phyloP scores from a whole-genome alignment of 2,329 filamentous ascomycete species.

The Aaosphaeria arxii region DNA sequence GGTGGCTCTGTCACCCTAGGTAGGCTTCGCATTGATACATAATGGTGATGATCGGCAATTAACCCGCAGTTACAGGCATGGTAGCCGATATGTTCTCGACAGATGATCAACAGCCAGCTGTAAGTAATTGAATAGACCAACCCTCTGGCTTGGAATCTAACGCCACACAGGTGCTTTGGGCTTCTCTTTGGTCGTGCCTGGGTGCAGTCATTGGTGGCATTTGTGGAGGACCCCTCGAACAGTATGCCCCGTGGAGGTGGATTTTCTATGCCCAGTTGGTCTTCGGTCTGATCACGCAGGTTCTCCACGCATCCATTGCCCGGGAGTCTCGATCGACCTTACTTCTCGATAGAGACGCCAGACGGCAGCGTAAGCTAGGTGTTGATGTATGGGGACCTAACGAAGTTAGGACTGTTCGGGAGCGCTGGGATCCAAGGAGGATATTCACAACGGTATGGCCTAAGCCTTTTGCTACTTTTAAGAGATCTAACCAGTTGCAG shows the following conservation, averaged over 20 bases:
- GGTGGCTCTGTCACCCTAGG: conserved; percentile 64
- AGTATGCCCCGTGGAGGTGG: conserved; percentile 68
- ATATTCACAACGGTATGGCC: conserved; percentile 4
- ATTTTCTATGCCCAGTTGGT: conserved; percentile 83
- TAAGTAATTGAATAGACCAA: too few relatives aligned
- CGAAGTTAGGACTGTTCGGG: conserved; percentile 45
- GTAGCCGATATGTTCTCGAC: conserved; percentile 61
- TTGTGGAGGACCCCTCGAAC: conserved; percentile 72
- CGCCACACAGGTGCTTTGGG: conserved; percentile 43
- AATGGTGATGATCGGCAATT: neutral
- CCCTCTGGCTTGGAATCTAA: too few relatives aligned
- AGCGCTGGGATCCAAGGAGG: conserved; percentile 2
- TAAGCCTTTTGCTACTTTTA: neutral
- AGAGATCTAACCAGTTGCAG: neutral
- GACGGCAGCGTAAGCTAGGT: conserved; percentile 63
- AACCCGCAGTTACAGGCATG: conserved; percentile 34
- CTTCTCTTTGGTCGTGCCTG: conserved; percentile 64
- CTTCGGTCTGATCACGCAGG: conserved; percentile 67
- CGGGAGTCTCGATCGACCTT: conserved; percentile 74
- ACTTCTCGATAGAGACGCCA: conserved; percentile 74
- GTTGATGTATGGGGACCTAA: conserved; percentile 64
- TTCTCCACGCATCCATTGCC: conserved; percentile 64
- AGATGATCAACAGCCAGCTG: conserved; percentile 63
- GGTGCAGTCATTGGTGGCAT: conserved; percentile 74
- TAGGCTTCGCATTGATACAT: neutral